Evolutionary conservation across 2,329 filamentous ascomycete genomes (phyloP).

Genomic region (Botrytis pseudocinerea): DNA sequence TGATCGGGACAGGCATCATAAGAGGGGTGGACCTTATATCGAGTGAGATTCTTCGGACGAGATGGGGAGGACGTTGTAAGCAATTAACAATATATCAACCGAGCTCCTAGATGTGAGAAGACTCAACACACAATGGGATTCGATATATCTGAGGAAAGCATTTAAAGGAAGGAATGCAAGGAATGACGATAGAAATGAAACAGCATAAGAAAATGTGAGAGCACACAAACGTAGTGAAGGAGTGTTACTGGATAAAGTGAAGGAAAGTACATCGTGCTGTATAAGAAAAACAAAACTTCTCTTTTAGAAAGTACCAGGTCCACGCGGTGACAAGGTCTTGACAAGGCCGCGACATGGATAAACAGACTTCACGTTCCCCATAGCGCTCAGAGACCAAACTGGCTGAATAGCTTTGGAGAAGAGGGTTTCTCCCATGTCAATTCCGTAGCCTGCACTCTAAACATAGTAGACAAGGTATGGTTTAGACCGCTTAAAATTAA

Average conservation of each 20-base stretch:
- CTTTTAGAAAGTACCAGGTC: neutral
- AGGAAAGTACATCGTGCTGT: neutral
- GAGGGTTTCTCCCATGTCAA: conserved; percentile 11
- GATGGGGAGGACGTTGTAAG: conserved; percentile 10
- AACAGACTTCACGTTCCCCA: conserved; percentile 18
- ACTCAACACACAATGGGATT: neutral
- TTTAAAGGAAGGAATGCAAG: conserved; percentile 9
- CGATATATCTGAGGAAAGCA: neutral
- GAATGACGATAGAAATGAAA: conserved; percentile 13
- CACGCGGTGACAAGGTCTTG: conserved; percentile 15
- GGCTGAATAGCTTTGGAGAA: conserved; percentile 12
- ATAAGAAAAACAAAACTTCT: conserved; percentile 21
- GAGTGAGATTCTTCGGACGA: conserved; percentile 10
- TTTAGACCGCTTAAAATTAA: conserved; percentile 15
- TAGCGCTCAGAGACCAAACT: conserved; percentile 16
- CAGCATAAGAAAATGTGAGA: conserved; percentile 8
- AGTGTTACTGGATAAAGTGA: conserved; percentile 14
- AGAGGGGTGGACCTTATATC: neutral
- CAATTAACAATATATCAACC: conserved; percentile 10
- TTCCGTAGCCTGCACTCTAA: conserved; percentile 7
- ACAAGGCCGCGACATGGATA: conserved; percentile 18
- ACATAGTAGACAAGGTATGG: conserved; percentile 16
- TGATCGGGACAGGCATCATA: conserved; percentile 17
- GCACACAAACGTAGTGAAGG: conserved; percentile 13
- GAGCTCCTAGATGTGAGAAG: neutral